Evolutionary conservation across 495 filamentous ascomycete species (phyloP).

Genomic region (Ascodesmis nigricans): DNA sequence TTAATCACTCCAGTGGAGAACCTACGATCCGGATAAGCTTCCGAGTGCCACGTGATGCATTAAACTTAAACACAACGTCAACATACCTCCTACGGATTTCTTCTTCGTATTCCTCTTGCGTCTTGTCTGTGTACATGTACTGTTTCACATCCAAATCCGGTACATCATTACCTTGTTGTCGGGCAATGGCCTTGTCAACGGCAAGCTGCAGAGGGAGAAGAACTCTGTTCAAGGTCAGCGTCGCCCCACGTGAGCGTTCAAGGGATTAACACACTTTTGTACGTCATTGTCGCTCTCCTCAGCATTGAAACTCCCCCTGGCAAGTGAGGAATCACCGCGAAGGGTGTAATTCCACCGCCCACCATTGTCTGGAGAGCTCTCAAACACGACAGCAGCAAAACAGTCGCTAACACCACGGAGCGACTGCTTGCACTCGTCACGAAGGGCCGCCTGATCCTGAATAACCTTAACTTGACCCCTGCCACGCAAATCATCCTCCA

Average conservation of each 20-base stretch:
- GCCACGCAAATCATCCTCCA: conserved; percentile 35
- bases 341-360: conserved; percentile 72
- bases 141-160: conserved; percentile 29
- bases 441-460: conserved; percentile 28
- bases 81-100: conserved; percentile 28
- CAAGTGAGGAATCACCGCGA: conserved; percentile 43
- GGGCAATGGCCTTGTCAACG: conserved; percentile 49
- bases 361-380: conserved; percentile 28
- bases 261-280: conserved; percentile 30
- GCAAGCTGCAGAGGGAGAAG: conserved; percentile 55
- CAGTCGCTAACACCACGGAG: conserved; percentile 50
- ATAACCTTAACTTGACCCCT: conserved; percentile 32
- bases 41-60: too few species aligned
- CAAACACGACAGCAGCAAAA: conserved; percentile 53
- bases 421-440: conserved; percentile 38
- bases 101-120: conserved; percentile 37
- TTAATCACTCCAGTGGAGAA: conserved; percentile 51
- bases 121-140: conserved; percentile 51
- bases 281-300: conserved; percentile 38
- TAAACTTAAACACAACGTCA: too few species aligned
- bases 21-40: too few species aligned
- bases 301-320: conserved; percentile 32
- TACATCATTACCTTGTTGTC: conserved; percentile 6
- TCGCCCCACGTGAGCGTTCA: background rate
- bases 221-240: conserved; percentile 3